These are phyloP conservation scores for Plantago ovata DNA, from an alignment of 257 asterid species.

Conservation along the genomic window DNA sequence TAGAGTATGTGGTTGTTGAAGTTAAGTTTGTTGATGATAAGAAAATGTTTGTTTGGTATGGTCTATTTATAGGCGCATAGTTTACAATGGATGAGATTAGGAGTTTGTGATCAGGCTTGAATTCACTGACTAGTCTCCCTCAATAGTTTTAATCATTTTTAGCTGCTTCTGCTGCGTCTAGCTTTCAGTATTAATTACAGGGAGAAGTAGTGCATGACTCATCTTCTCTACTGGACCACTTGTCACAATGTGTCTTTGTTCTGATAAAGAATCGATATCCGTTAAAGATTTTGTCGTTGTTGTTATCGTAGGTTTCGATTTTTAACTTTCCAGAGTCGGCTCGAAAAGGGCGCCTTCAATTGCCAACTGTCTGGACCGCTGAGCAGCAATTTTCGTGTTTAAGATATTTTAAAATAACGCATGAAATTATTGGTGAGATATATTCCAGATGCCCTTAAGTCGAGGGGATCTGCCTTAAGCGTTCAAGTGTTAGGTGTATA, in stretches of 20 bases:
- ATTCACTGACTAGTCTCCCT: conserved; percentile 20
- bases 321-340: conserved; percentile 17
- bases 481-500: no score
- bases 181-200: conserved; percentile 28
- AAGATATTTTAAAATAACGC: no score
- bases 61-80: conserved; percentile 28
- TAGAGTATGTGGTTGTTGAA: not conserved
- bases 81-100: not conserved
- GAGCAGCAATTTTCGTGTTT: not conserved
- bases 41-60: not conserved
- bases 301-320: conserved; percentile 14
- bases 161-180: conserved; percentile 39
- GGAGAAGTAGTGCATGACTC: conserved; percentile 7
- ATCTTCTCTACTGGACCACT: conserved; percentile 4
- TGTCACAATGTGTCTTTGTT: conserved; percentile 8
- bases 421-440: no score
- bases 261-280: conserved; percentile 15
- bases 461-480: no score
- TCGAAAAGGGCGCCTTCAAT: not conserved
- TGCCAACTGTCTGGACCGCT: not conserved
- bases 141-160: conserved; percentile 25
- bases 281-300: conserved; percentile 22
- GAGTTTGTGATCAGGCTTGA: conserved; percentile 9
- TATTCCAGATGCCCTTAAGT: no score
- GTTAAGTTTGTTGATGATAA: conserved; percentile 10